Evolutionary conservation across 1,284 basidiomycete species (phyloP).

Genomic region (Trametes versicolor): DNA sequence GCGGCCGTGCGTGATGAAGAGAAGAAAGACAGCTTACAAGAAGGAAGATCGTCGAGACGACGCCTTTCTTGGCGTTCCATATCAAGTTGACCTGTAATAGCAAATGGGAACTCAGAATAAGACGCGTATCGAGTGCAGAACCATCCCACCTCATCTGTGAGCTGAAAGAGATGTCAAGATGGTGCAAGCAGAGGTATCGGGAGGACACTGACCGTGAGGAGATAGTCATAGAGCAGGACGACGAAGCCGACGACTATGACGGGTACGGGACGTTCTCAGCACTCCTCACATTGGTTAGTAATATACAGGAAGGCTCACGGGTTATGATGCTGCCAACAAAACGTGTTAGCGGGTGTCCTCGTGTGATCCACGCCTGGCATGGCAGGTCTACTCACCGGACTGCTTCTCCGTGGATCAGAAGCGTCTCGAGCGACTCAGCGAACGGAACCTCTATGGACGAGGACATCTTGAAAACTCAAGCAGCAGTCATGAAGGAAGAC

Average conservation of each 20-base stretch:
- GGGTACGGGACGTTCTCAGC: not conserved
- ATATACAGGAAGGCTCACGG: slow-evolving; percentile 33
- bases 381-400: slow-evolving; percentile 40
- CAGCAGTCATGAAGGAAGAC: slow-evolving; percentile 33
- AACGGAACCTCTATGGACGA: slow-evolving; percentile 33
- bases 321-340: slow-evolving; percentile 40
- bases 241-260: slow-evolving; percentile 42
- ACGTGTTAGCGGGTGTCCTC: slow-evolving; percentile 16
- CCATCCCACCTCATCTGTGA: slow-evolving; percentile 41
- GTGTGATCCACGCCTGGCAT: slow-evolving; percentile 17
- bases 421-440: slow-evolving; percentile 36
- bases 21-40: slow-evolving; percentile 33
- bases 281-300: not conserved
- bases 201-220: slow-evolving; percentile 39
- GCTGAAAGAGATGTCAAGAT: slow-evolving; percentile 30
- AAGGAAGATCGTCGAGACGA: slow-evolving; percentile 45
- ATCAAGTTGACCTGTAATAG: slow-evolving; percentile 39
- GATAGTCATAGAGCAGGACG: slow-evolving; percentile 43
- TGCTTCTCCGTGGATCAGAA: slow-evolving; percentile 38
- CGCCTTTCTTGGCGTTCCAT: slow-evolving; percentile 39
- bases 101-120: not conserved
- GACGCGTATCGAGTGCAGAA: not conserved
- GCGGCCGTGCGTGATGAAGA: not conserved
- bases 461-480: slow-evolving; percentile 38
- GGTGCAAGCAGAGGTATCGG: no score